Evolutionary conservation across 2,329 filamentous ascomycete genomes (phyloP), one percentile per base, ranked within the genome.

Genomic region (Fusarium liriodendri): DNA sequence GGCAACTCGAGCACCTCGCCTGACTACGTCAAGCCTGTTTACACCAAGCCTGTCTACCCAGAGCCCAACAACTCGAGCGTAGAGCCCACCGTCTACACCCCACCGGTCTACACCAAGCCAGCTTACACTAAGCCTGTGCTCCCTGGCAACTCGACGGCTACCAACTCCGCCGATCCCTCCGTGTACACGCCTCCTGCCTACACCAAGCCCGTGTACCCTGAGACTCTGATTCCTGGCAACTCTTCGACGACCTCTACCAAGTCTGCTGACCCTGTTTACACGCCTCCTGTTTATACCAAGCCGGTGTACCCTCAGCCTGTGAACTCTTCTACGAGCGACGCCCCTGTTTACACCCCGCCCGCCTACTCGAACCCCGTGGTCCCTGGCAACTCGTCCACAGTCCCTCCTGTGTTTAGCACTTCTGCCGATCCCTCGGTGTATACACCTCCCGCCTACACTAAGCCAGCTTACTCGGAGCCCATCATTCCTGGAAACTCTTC

Each of bases 281-380:
- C 71, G 3, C 65, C 62, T 18, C 70, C 70, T 11, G 52, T 66
- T 5, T 72, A 74, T 38, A 74, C 72, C n/a, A 62, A 62, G 62
- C 37, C 71, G 7, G 54, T 59, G 10, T 27, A 54, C 38, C 62
- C 35, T 16, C 20, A 35, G 2, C 45, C 64, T 29, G 33, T 65
- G 16, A 70, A 74, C 38, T 72, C 72, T 25, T 72, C 72, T 4
- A 62, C 16, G 10, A 16, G 22, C 20, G 55, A 38, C 9, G 38
- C 25, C 1, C 71, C 69, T 13, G 27, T 57, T 3, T 61, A 74
- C 45, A 52, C 64, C 9, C 20, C 29, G 4, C 64, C 64, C 4
- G 64, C 35, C 11, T 62, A 52, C 45, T 40, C 62, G 38, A 32
- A 37, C 6, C 38, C 37, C 18, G 50, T 35, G 13, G n/a, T 35